Base-by-base conservation (phyloP, 2,329 filamentous ascomycete species). In the Didymella arachidicola region DNA sequence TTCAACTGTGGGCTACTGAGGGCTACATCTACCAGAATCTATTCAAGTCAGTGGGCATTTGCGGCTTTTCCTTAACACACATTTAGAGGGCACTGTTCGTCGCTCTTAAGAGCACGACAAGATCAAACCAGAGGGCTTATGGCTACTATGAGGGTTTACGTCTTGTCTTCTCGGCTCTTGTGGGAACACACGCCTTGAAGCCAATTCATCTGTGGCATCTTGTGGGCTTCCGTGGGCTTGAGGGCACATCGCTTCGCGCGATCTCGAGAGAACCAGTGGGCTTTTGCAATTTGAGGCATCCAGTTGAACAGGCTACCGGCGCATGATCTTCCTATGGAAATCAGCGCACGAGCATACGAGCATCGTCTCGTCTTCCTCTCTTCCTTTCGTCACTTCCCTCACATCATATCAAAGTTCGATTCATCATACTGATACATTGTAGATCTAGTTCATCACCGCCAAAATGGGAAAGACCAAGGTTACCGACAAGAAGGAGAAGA, bases 401-500 rank as follows among this genome's bases (percentile, higher is more conserved):
- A 53, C 50, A 30, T 43, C 25, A 51, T 46, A 38, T 49, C 30
- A 29, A 58, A 47, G 25, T 43, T 42, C 22, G 7, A 39, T 32
- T 42, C 65, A 63, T 49, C 57, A 60, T 76, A 75, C 73, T 76
- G 62, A 76, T 70, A 63, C 55, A 43, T 63, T 47, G 51, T 69
- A 74, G 72, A 71, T 69, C 55, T 67, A 70, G 63, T 68, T 60
- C 59, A 55, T 50, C 55, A 60, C 59, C 56, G 47, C 57, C 65
- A 72, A 48, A 66, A 78, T 78, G 76, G 71, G 69, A 44, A 78
- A 78, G 66, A 70, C 70, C 52, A 78, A 77, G 67, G 51, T 68
- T 26, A 48, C 63, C 65, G 71, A 70, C 63, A 74, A 77, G 74
- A 90, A 89, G 81, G 83, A 88, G 74, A 86, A 86, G 79, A 86